Base-by-base conservation (phyloP, 2,329 filamentous ascomycete genomes). In the Apiospora kogelbergensis region DNA sequence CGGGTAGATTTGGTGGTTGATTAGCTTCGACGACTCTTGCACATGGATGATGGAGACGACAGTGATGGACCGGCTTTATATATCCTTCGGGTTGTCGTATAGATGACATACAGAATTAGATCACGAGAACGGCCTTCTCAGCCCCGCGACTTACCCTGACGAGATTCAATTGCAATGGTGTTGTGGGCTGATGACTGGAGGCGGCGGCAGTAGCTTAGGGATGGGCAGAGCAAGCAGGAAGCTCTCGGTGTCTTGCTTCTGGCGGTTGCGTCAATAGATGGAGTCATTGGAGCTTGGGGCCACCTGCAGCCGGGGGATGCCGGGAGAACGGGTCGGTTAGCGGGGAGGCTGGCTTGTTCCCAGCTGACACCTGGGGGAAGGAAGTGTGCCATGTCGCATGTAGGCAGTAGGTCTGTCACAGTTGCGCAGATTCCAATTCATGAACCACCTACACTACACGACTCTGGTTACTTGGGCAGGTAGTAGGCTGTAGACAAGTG, bases 261-360 rank as follows among this genome's bases (percentile, higher is more conserved):
- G 41, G 63, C 44, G 63, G 63, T 65, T 65, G 63, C 63, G 63
- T 65, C 63, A 65, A 11, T 45, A 33, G 63, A 45, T 65, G 63
- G 63, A 33, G 17, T 26, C 53, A 33, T 26, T 60, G 53, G 30
- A 60, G 53, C 53, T 60, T 60, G 53, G 53, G 53, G 53, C 53
- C 30, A 60, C 53, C 53, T 60, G 53, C 53, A 60, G 30, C 53
- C 53, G 53, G 53, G 53, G 53, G 17, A 37, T 60, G 53, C 53
- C 53, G 53, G 53, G 53, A 60, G 30, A 60, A 60, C 53, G 53
- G 53, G 30, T 60, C 53, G 30, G 53, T 60, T 57, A 60, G 53
- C 53, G 53, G 53, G 53, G 30, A 60, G 53, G 30, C 53, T 60
- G 53, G 30, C 53, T 60, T 60, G 13, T 60, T 60, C 48, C 48